Evolutionary conservation across 2,329 filamentous ascomycete species (phyloP).

Genomic region (Nigrospora oryzae): DNA sequence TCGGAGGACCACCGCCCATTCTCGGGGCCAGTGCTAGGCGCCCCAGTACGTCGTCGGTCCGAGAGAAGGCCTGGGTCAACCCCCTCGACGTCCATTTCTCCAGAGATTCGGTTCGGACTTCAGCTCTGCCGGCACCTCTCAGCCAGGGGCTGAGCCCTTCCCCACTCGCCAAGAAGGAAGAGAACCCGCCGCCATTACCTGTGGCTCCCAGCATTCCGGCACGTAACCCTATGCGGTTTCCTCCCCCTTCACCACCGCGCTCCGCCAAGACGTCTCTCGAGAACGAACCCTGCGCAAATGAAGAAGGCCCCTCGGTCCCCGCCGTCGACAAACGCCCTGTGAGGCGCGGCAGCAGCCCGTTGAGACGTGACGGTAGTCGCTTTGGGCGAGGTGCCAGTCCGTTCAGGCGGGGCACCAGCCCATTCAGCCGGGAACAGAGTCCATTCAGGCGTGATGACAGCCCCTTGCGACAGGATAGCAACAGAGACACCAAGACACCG

Average conservation of each 20-base stretch:
- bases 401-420: no score
- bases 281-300: conserved; percentile 3
- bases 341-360: no score
- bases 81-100: conserved; percentile 39
- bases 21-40: conserved; percentile 20
- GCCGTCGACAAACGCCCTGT: no score
- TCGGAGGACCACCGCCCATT: conserved; percentile 21
- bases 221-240: neutral
- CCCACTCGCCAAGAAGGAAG: conserved; percentile 1
- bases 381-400: no score
- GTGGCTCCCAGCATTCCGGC: conserved; percentile 1
- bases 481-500: no score
- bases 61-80: conserved; percentile 32
- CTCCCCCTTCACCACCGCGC: conserved; percentile 24
- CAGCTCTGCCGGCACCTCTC: conserved; percentile 8
- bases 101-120: conserved; percentile 16
- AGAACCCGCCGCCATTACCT: neutral
- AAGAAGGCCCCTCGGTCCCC: no score
- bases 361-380: no score
- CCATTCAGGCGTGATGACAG: no score
- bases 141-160: conserved; percentile 2
- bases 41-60: conserved; percentile 22
- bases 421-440: no score
- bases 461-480: no score
- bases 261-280: conserved; percentile 16